A percentile compares a stretch with the other conserved stretches of the same genome.
phyloP scores from a whole-genome alignment of 2,329 filamentous ascomycete species.

The Zymoseptoria tritici region DNA sequence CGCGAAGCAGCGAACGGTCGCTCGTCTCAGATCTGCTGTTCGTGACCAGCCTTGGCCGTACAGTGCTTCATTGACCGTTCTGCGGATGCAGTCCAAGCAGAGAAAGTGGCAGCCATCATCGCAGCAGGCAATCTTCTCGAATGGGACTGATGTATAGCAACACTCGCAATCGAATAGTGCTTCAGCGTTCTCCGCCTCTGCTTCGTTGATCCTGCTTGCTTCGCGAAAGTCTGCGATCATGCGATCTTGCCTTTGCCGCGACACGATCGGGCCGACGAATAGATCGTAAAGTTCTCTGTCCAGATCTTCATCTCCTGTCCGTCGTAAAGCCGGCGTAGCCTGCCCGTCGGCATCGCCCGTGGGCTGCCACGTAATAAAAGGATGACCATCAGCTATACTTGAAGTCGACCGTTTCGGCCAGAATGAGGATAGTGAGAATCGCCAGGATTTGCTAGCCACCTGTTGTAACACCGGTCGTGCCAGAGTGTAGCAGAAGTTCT shows the following conservation, averaged over 20 bases:
- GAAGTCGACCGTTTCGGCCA: conserved; percentile 55
- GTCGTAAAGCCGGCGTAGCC: conserved; percentile 54
- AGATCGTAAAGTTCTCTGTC: conserved; percentile 43
- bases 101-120: conserved; percentile 61
- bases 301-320: conserved; percentile 54
- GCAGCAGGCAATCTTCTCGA: conserved; percentile 70
- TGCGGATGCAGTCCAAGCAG: conserved; percentile 75
- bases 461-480: conserved; percentile 62
- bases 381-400: conserved; percentile 49
- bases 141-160: conserved; percentile 63
- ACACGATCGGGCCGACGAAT: conserved; percentile 38
- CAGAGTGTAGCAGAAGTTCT: conserved; percentile 69
- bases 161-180: conserved; percentile 64
- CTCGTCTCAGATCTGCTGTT: conserved; percentile 64
- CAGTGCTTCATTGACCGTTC: conserved; percentile 75
- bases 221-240: conserved; percentile 33
- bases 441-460: conserved; percentile 68
- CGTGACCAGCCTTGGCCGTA: conserved; percentile 90
- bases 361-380: conserved; percentile 56
- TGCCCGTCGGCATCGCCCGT: conserved; percentile 39
- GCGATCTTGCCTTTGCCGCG: conserved; percentile 33
- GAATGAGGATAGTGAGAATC: conserved; percentile 64
- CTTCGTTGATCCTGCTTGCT: conserved; percentile 42
- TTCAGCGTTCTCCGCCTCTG: conserved; percentile 40
- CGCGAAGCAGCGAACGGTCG: conserved; percentile 77